These are phyloP conservation scores for Termitomyces bulborhizus DNA, from an alignment of 768 basidiomycete genomes.

Conservation along the genomic window DNA sequence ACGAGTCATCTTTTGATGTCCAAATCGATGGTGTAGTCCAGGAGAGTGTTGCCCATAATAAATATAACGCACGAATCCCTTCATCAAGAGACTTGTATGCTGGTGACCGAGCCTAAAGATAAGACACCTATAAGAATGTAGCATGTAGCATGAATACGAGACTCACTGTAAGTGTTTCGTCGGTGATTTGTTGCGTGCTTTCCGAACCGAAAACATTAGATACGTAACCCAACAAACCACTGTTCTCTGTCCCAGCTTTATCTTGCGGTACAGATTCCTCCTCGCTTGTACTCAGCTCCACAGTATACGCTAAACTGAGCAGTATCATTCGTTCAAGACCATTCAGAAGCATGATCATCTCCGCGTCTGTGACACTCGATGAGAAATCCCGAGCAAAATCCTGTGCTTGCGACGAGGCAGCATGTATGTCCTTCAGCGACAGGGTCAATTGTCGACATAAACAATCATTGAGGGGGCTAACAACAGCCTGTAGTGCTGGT, in stretches of 20 bases:
- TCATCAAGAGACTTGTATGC: constrained; percentile 77
- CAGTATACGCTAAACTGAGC: constrained; percentile 57
- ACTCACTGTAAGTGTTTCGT: constrained; percentile 57
- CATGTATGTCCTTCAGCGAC: constrained; percentile 49
- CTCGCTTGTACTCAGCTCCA: constrained; percentile 43
- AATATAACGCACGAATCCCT: constrained; percentile 70
- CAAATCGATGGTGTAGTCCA: constrained; percentile 41
- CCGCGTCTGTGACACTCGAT: constrained; percentile 65
- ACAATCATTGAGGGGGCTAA: constrained; percentile 75
- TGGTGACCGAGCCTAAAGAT: constrained; percentile 56
- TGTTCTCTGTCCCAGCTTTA: constrained; percentile 45
- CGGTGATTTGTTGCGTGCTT: constrained; percentile 32
- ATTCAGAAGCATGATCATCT: constrained; percentile 79
- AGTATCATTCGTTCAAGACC: constrained; percentile 78
- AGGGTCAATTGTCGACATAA: constrained; percentile 63
- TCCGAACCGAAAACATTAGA: constrained; percentile 88
- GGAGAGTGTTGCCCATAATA: constrained; percentile 60
- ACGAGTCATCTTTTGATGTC: constrained; percentile 59
- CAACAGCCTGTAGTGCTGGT: constrained; percentile 55
- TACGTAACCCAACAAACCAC: constrained; percentile 82
- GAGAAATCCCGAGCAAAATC: constrained; percentile 35
- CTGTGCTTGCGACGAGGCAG: constrained; percentile 29
- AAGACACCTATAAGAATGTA: constrained; percentile 2
- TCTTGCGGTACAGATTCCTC: constrained; percentile 51
- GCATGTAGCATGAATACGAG: background rate